Conservation (phyloP, 139 green algal genomes). For the Volvox reticuliferus region DNA sequence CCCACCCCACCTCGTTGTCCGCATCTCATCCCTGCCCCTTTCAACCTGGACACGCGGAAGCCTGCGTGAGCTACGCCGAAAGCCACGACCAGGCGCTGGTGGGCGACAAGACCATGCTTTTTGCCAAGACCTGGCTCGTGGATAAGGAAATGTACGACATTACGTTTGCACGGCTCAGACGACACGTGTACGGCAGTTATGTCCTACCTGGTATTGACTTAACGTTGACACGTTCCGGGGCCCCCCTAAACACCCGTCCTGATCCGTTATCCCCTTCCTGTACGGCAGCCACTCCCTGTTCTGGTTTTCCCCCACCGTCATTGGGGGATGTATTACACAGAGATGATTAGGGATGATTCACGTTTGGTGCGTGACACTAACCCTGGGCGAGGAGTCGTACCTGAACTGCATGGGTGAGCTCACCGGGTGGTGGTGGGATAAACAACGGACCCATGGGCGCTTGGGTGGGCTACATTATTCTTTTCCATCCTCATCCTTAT, state of each 20-base stretch:
- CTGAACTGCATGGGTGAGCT: constrained; percentile 93
- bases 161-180: too few relatives aligned
- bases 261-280: background rate
- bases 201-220: too few relatives aligned
- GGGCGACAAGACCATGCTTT: constrained; percentile 99
- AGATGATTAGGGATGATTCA: too few relatives aligned
- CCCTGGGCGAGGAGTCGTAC: constrained; percentile 94
- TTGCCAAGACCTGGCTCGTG: constrained; percentile 99
- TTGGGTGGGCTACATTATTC: too few relatives aligned
- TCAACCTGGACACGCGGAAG: constrained; percentile 87
- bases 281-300: constrained; percentile 27
- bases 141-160: constrained; percentile 98
- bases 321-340: constrained; percentile 99
- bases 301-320: constrained; percentile 52
- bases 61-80: constrained; percentile 94
- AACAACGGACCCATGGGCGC: too few relatives aligned
- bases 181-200: too few relatives aligned
- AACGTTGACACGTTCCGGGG: too few relatives aligned
- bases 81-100: constrained; percentile 96
- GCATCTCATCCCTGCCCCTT: background rate
- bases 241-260: background rate
- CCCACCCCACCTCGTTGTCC: background rate
- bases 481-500: too few relatives aligned
- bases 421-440: too few relatives aligned
- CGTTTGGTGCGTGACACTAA: constrained; percentile 94